Evolutionary conservation across 1,284 basidiomycete species (phyloP), one percentile per base, ranked within the genome.

Genomic region (Trametes polyzona): DNA sequence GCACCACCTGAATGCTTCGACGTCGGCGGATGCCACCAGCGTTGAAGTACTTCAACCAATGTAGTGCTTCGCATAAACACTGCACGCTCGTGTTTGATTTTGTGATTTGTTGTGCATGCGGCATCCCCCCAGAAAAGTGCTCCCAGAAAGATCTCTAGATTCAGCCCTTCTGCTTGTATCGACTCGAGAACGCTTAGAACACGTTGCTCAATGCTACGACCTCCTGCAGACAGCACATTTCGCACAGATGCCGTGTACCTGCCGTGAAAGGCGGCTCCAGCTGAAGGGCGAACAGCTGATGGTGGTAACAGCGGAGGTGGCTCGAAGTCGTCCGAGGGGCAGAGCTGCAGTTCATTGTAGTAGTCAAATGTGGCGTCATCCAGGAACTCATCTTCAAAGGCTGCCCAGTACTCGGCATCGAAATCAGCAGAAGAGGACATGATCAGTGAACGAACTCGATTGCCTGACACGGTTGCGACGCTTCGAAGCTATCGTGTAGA

Each of bases 61-160:
- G 27, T 54, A 0, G 36, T 36, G 5, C 21, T 26, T 4, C 26
- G 14, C 30, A 55, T 40, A 39, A 55, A 55, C 0, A 48, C 40
- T 0, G 37, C 23, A 5, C 46, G 37, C 17, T 55, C 30, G 17
- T 55, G 16, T 2, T 10, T 3, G 9, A 55, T 23, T 0, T 0
- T 29, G 12, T 6, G 16, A n/a, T 48, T 36, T 0, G 29, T 11
- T 4, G n/a, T 47, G n/a, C 52, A 54, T 2, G 6, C 52, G 0
- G 19, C 2, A 23, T 55, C 37, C 2, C 52, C 52, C 52, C 52
- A 55, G 52, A 55, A 55, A 1, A 55, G 2, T 0, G 46, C 52
- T 12, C 43, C 39, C 4, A 55, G 9, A 12, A 55, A 55, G 4
- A 55, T 10, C 46, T 55, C 52, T 0, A 55, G 40, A n/a, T 55